Evolutionary conservation across 352 stramenopile genomes (phyloP).

Genomic region (Globisporangium iwayamae): DNA sequence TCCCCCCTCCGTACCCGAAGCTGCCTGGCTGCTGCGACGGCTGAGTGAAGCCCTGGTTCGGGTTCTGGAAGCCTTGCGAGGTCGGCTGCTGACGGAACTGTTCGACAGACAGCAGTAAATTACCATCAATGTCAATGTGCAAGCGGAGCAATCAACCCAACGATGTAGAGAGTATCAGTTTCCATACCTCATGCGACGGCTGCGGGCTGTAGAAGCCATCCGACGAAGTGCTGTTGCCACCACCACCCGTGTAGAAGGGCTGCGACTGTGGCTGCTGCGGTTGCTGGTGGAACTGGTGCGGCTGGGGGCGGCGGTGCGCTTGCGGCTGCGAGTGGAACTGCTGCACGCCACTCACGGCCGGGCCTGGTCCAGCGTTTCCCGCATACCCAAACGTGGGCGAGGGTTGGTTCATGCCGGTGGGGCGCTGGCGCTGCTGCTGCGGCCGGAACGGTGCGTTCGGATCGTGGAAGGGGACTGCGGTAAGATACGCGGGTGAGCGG

Average conservation of each 20-base stretch:
- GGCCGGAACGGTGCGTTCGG: constrained; percentile 37
- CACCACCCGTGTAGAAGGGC: constrained; percentile 15
- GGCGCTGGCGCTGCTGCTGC: constrained; percentile 37
- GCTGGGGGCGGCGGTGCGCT: constrained; percentile 42
- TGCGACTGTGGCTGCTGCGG: constrained; percentile 17
- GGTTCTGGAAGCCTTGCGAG: constrained; percentile 23
- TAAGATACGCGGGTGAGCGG: neutral
- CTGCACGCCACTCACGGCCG: constrained; percentile 13
- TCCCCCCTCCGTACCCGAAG: constrained; percentile 10
- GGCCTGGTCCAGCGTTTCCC: neutral
- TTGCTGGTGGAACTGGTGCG: constrained; percentile 56
- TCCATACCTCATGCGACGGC: constrained; percentile 32
- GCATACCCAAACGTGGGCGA: constrained; percentile 18
- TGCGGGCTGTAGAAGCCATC: constrained; percentile 34
- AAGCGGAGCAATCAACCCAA: neutral
- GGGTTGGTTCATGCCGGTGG: constrained; percentile 18
- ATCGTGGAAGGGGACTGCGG: constrained; percentile 54
- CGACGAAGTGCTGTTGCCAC: constrained; percentile 11
- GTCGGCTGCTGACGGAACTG: constrained; percentile 25
- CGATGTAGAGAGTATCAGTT: neutral
- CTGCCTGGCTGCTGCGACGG: constrained; percentile 22
- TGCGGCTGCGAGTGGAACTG: constrained; percentile 32
- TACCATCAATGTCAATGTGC: neutral
- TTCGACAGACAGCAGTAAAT: neutral
- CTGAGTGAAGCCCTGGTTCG: constrained; percentile 10